Base-by-base conservation (phyloP, 108 stramenopile species). In the Schizochytrium sp. region DNA sequence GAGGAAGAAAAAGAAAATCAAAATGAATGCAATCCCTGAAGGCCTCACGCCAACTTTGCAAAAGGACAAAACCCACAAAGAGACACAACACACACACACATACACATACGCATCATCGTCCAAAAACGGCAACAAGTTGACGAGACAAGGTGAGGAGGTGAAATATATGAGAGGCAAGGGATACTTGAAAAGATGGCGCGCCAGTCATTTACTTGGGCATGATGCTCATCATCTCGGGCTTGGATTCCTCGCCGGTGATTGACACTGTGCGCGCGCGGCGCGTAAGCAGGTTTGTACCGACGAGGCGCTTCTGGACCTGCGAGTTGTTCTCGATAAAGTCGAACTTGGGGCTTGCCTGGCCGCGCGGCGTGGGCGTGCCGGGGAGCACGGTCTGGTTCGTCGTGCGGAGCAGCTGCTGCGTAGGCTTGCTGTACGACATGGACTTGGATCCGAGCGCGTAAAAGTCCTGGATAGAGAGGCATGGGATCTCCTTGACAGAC, bases 371-470 rank as follows among this genome's bases (percentile, higher is more conserved):
- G 18, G 45, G 51, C 12, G 51, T 47, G 23, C 48, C 76, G 6
- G 45, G 48, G 12, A 6, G 14, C 6, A n/a, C 28, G 76, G 23
- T 18, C 76, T 45, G 51, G 76, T 57, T 57, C 14, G 14, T 53
- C 14, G 76, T 25, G 48, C 76, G 45, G 76, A 83, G 51, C 45
- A 83, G 51, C 76, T 53, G 76, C n/a, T 43, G 14, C 8, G 76
- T 83, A 16, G 76, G 76, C 76, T 83, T 83, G 76, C 76, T 83
- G 76, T 83, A 83, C n/a, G 76, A 83, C 45, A 53, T 83, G 45
- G 76, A 53, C 51, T 47, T 53, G 48, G 45, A 47, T 8, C 76
- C 76, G 4, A 83, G 45, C 0, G 76, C 76, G 51, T 83, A 83
- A 83, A 83, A 83, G 76, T 83, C 76, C 51, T 83, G 76, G 48